A percentile compares a stretch with the other conserved stretches of the same genome.
Evolutionary conservation across 805 yeast genomes (phyloP).

Genomic region (Metschnikowia reukaufii): DNA sequence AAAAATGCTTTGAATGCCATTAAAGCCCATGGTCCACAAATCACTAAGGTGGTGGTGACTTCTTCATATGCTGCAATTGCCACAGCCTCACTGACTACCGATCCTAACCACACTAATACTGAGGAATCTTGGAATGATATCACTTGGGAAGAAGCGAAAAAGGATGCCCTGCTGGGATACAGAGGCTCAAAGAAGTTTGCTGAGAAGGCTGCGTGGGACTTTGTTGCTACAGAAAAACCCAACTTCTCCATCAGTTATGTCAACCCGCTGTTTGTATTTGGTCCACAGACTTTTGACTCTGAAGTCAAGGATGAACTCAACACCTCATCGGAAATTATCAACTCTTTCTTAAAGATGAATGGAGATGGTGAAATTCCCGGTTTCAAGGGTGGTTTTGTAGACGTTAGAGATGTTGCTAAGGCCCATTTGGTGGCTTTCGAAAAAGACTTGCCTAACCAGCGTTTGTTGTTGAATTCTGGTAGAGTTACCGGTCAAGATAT

Average conservation of each 20-base stretch:
- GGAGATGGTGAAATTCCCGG: conserved; percentile 22
- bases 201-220: conserved; percentile 39
- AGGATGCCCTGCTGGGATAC: conserved; percentile 4
- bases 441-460: conserved; percentile 21
- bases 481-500: conserved; percentile 30
- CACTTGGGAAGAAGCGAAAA: conserved; percentile 43
- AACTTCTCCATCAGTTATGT: conserved; percentile 37
- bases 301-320: conserved; percentile 35
- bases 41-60: conserved; percentile 14
- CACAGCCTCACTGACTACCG: conserved; percentile 8
- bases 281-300: conserved; percentile 28
- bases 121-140: conserved; percentile 48
- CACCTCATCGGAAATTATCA: conserved; percentile 41
- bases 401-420: conserved; percentile 26
- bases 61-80: conserved; percentile 16
- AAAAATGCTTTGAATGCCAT: conserved; percentile 15
- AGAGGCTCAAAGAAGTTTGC: conserved; percentile 10
- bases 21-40: conserved; percentile 10
- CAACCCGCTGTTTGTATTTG: conserved; percentile 26
- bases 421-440: conserved; percentile 20
- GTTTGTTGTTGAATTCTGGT: conserved; percentile 31
- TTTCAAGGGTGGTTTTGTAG: conserved; percentile 22
- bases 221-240: conserved; percentile 28
- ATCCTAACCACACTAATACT: conserved; percentile 2
- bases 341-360: conserved; percentile 35